A percentile compares a stretch with the other conserved stretches of the same genome.
Conservation (phyloP, 805 yeast genomes). For the Maudiozyma serrabonitensis region DNA sequence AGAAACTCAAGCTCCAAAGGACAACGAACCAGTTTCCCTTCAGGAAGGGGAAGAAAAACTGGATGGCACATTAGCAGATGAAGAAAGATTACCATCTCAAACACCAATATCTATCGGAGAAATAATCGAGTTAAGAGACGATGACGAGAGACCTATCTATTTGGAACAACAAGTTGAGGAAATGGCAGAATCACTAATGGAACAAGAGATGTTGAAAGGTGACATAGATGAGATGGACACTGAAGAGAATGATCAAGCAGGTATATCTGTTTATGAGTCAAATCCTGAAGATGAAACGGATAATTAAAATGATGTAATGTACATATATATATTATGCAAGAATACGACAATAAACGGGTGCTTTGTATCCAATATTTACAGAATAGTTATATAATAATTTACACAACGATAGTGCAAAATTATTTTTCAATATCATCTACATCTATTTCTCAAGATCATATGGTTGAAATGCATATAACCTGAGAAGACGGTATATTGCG, state of each 20-base stretch:
- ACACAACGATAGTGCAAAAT: no score
- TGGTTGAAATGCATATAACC: no score
- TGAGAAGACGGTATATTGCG: no score
- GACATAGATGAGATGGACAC: constrained; percentile 1
- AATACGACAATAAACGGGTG: not conserved
- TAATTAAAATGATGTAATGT: not conserved
- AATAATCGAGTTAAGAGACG: constrained; percentile 8
- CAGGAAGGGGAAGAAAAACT: not conserved
- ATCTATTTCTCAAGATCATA: no score
- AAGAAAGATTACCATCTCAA: not conserved
- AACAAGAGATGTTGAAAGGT: constrained; percentile 3
- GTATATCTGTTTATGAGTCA: not conserved
- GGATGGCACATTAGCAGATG: not conserved
- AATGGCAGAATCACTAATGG: constrained; percentile 8
- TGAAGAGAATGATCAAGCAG: not conserved
- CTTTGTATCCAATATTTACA: not conserved
- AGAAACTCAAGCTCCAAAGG: not conserved
- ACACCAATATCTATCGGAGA: constrained; percentile 2
- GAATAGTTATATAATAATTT: no score
- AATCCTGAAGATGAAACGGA: not conserved
- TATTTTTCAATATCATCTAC: no score
- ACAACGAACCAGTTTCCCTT: not conserved
- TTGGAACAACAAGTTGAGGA: constrained; percentile 12
- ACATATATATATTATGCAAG: not conserved
- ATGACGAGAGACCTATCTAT: constrained; percentile 5